Percentiles rank a stretch among this genome's conserved stretches.
These are phyloP conservation scores for Candida ipomoeae DNA, from an alignment of 805 yeast species.

Conservation along the genomic window DNA sequence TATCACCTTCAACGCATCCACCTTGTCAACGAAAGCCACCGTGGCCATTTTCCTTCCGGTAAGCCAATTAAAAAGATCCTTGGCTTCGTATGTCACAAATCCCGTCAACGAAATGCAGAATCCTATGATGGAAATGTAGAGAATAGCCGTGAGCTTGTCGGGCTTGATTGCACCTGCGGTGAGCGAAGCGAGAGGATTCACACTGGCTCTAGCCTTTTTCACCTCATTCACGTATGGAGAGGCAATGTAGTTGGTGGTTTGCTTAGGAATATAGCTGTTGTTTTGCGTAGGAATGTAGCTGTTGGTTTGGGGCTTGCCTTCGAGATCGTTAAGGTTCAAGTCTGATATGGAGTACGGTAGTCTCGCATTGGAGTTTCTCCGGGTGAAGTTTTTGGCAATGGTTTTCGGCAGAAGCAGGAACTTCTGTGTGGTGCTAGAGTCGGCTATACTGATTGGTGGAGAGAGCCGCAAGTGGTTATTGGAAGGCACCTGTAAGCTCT, in stretches of 20 bases:
- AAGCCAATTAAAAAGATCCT: slow-evolving; percentile 18
- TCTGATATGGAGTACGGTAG: slow-evolving; percentile 36
- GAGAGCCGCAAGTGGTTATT: not conserved
- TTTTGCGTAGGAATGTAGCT: not conserved
- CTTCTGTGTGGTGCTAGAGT: slow-evolving; percentile 3
- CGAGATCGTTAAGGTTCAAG: slow-evolving; percentile 26
- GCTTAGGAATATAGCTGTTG: not conserved
- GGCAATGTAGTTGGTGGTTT: not conserved
- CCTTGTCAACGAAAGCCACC: slow-evolving; percentile 15
- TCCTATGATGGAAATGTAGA: slow-evolving; percentile 76
- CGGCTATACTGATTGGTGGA: not conserved
- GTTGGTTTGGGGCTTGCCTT: not conserved
- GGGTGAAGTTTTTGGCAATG: slow-evolving; percentile 10
- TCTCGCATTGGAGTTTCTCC: slow-evolving; percentile 18
- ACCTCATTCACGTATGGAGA: slow-evolving; percentile 10
- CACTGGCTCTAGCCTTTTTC: slow-evolving; percentile 15
- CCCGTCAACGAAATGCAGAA: slow-evolving; percentile 67
- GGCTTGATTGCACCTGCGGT: slow-evolving; percentile 40
- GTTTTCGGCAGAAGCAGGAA: slow-evolving; percentile 11
- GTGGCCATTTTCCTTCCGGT: not conserved
- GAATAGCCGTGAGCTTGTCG: slow-evolving; percentile 75
- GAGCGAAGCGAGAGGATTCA: slow-evolving; percentile 20
- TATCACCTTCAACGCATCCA: slow-evolving; percentile 27
- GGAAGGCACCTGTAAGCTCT: not conserved
- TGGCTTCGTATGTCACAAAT: slow-evolving; percentile 62